Evolutionary conservation across 2,329 filamentous ascomycete genomes (phyloP), one percentile per base, ranked within the genome.

Genomic region (Sporothrix euskadiensis): DNA sequence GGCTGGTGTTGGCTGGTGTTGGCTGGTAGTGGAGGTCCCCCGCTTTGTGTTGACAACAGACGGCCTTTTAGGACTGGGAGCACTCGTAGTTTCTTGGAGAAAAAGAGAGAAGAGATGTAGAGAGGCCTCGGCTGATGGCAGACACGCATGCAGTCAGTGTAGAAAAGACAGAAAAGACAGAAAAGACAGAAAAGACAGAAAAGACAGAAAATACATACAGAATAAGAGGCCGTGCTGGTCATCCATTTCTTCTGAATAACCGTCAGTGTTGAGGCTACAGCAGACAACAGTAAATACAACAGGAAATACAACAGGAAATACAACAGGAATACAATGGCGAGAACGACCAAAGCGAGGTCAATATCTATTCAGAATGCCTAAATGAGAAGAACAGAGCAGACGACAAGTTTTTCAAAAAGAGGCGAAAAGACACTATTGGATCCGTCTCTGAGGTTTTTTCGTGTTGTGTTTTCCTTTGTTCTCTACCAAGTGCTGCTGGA

Each of bases 31-130:
- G 44, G 16, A 61, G 19, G 1, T 12, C 41, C 63, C 61, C 41
- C 63, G 39, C 63, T 47, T 32, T 66, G n/a, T 32, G 22, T 49
- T 66, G 63, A 66, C 63, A 32, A 12, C 63, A 41, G 61, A 47
- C n/a, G 41, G 19, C 61, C 61, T 5, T 30, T 26, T 2, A 63
- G 61, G n/a, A 65, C 26, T 26, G 61, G 61, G 30, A 61, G 16
- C 2, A 26, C 26, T 26, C 26, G 26, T 65, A 39, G 61, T 19
- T 61, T 26, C 1, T 26, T 26, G 26, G 26, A 26, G 26, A 26
- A 26, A 26, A 26, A 26, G 2, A 26, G 26, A 26, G 54, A 30
- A 16, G 22, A 41, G 35, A n/a, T 39, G 39, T 26, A 12, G 35
- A 35, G 35, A 35, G 61, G 61, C 61, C 61, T 66, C 61, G 61